These are phyloP conservation scores for Pyrenochaeta sp. DNA, from an alignment of 2,329 filamentous ascomycete genomes.

Conservation along the genomic window DNA sequence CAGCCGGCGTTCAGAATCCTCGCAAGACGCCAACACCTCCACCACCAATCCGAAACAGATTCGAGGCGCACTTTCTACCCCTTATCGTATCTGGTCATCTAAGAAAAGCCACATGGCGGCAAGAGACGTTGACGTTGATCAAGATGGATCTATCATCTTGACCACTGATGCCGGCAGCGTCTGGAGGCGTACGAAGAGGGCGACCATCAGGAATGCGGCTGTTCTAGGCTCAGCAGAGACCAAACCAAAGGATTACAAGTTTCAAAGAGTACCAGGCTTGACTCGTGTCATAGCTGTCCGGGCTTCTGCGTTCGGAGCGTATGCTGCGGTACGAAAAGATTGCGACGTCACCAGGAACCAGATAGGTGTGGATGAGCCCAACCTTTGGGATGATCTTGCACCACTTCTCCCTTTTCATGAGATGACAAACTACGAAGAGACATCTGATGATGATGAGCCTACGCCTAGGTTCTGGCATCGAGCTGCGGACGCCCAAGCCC, in stretches of 20 bases:
- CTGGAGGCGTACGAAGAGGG: slow-evolving; percentile 85
- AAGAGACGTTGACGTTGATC: slow-evolving; percentile 84
- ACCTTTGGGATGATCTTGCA: slow-evolving; percentile 76
- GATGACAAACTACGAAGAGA: slow-evolving; percentile 58
- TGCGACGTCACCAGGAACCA: slow-evolving; percentile 79
- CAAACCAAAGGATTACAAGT: slow-evolving; percentile 91
- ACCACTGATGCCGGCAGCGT: slow-evolving; percentile 92
- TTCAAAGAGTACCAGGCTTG: slow-evolving; percentile 86
- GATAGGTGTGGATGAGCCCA: slow-evolving; percentile 71
- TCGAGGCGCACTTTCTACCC: slow-evolving; percentile 78
- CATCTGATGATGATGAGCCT: slow-evolving; percentile 55
- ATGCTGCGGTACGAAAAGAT: slow-evolving; percentile 85
- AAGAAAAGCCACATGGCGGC: slow-evolving; percentile 86
- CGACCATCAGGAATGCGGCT: slow-evolving; percentile 76
- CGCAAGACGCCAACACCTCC: slow-evolving; percentile 67
- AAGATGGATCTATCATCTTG: slow-evolving; percentile 93
- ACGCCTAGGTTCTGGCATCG: slow-evolving; percentile 60
- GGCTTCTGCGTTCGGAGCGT: slow-evolving; percentile 89
- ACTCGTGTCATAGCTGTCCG: slow-evolving; percentile 85
- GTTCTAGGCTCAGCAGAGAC: slow-evolving; percentile 61
- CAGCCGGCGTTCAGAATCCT: slow-evolving; percentile 70
- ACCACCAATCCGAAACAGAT: slow-evolving; percentile 95
- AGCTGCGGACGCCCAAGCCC: slow-evolving; percentile 57
- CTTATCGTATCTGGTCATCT: slow-evolving; percentile 87
- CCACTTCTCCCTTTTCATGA: slow-evolving; percentile 73